These are phyloP conservation scores for Oryza officinalis DNA, from an alignment of 176 grass and related monocot species.

Conservation along the genomic window DNA sequence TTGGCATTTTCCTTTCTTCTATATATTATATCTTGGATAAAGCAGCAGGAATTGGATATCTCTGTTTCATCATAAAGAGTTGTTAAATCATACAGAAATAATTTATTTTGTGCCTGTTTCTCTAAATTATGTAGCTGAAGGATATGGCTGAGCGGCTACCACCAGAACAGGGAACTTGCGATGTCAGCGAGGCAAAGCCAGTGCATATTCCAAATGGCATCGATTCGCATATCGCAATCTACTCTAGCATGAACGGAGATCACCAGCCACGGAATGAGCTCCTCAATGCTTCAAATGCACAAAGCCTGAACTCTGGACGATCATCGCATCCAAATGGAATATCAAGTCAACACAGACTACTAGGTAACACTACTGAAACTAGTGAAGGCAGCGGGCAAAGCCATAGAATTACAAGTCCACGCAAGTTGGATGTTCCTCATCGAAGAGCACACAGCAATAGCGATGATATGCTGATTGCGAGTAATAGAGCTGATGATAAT, in stretches of 20 bases:
- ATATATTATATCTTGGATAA: neutral
- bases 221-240: constrained; percentile 33
- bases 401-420: constrained; percentile 46
- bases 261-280: constrained; percentile 49
- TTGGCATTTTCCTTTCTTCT: neutral
- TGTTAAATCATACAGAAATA: constrained; percentile 5
- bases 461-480: constrained; percentile 52
- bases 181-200: constrained; percentile 56
- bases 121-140: constrained; percentile 57
- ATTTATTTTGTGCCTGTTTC: neutral
- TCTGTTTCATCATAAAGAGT: constrained; percentile 5
- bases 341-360: constrained; percentile 50
- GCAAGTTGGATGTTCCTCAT: constrained; percentile 29
- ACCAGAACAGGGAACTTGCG: constrained; percentile 46
- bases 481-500: constrained; percentile 56
- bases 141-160: constrained; percentile 87
- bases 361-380: constrained; percentile 44
- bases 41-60: neutral
- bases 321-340: constrained; percentile 49
- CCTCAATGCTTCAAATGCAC: constrained; percentile 35
- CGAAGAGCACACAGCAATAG: constrained; percentile 46
- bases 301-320: constrained; percentile 32
- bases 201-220: constrained; percentile 48
- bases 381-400: constrained; percentile 59
- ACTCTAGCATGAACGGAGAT: constrained; percentile 60